These are phyloP conservation scores for Globisporangium echinulatum DNA, from an alignment of 352 stramenopile genomes.

Conservation along the genomic window DNA sequence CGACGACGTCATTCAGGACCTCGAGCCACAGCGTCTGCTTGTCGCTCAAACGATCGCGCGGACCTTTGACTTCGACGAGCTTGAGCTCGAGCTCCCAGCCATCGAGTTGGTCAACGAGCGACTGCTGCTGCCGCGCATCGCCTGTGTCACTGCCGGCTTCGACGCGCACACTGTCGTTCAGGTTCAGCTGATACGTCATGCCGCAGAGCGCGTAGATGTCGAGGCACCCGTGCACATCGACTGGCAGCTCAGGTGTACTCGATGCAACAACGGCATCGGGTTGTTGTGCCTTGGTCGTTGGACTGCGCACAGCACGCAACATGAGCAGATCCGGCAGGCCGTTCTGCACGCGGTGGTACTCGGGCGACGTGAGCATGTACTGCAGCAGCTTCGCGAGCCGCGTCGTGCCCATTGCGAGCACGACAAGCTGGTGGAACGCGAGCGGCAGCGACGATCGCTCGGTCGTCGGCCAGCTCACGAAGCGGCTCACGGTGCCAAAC, in stretches of 20 bases:
- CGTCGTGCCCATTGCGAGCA: slow-evolving; percentile 36
- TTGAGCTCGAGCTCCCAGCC: slow-evolving; percentile 31
- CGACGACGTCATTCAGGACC: slow-evolving; percentile 46
- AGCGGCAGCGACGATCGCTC: slow-evolving; percentile 18
- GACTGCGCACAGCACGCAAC: slow-evolving; percentile 13
- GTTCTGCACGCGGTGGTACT: slow-evolving; percentile 67
- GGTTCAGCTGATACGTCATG: slow-evolving; percentile 47
- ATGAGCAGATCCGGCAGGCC: slow-evolving; percentile 66
- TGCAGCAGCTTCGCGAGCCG: slow-evolving; percentile 36
- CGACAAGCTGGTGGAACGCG: slow-evolving; percentile 42
- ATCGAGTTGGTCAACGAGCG: slow-evolving; percentile 10
- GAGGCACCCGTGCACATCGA: slow-evolving; percentile 23
- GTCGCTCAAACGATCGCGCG: slow-evolving; percentile 75
- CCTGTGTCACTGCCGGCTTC: slow-evolving; percentile 8
- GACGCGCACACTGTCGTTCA: slow-evolving; percentile 12
- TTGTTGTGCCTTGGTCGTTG: no score
- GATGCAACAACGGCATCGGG: neutral
- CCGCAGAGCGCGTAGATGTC: slow-evolving; percentile 45
- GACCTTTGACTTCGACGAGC: slow-evolving; percentile 85
- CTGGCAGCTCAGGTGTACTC: slow-evolving; percentile 7
- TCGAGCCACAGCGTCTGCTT: slow-evolving; percentile 80
- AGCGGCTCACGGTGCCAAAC: slow-evolving; percentile 52
- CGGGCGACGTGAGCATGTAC: slow-evolving; percentile 64
- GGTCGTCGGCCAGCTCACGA: slow-evolving; percentile 48
- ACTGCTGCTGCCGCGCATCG: neutral